Evolutionary conservation across 345 rosid genomes (phyloP), one percentile per base, ranked within the genome.

Genomic region (Melaleuca quinquenervia): DNA sequence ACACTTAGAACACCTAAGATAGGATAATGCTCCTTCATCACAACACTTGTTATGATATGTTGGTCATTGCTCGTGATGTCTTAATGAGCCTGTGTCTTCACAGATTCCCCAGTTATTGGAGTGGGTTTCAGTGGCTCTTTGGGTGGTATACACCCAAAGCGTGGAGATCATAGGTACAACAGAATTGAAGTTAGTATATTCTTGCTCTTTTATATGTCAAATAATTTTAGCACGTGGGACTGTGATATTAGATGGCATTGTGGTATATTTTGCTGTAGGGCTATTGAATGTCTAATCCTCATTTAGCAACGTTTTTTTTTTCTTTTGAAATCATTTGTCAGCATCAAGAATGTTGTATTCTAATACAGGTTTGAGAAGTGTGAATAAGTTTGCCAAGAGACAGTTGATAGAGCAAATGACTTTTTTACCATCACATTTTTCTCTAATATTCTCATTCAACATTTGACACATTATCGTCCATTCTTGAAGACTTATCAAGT

Each of bases 41-140:
- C 24, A 64, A 8, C 45, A 64, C 24, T 32, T 32, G 22, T 18
- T 0, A 8, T 64, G 78, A 64, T 64, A 18, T 64, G 78, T 45
- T 64, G 21, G 16, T 18, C 45, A 0, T 64, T 64, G 44, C 78
- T 64, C 16, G 32, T 64, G 78, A 64, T 64, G 78, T 32, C 22
- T 64, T 32, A 32, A 1, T 0, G 53, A 10, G 53, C 29, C 2
- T 70, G 18, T 54, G 75, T 11, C 14, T 87, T 83, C 32, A 86
- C 89, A 94, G 98, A 97, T 84, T 88, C 74, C 21, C 95, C 94
- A 27, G 98, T 92, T 87, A 89, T 96, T 85, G 99, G 99, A 84
- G 95, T 97, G 62, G 98, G 98, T 20, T 95, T 93, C 90, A 95
- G 98, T 11, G 99, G 96, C 80, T 88, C 98, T 85, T 91, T 97